Evolutionary conservation across 2,329 filamentous ascomycete species (phyloP), one percentile per base, ranked within the genome.

Genomic region (Karstenula rhodostoma): DNA sequence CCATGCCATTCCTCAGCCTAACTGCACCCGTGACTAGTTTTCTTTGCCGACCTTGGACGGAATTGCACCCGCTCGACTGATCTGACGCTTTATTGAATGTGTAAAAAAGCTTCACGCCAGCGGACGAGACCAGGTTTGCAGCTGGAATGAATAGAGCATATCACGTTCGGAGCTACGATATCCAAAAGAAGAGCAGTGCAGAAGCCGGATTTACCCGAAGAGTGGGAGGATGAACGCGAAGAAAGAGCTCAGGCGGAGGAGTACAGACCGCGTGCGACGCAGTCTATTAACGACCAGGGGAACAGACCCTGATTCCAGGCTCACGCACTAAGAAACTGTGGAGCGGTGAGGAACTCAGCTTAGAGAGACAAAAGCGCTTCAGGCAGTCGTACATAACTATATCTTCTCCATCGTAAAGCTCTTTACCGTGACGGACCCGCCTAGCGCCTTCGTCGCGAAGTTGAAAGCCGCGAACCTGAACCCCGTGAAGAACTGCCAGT

Each of bases 381-480:
- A 29, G 27, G 27, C 27, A 4, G 8, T 29, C 8, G 27, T 48
- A 29, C 46, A 15, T 13, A 29, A 17, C 46, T 29, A 29, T 29
- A 29, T 29, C 37, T 50, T 60, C 49, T 64, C 43, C 67, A 71
- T 66, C 22, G 50, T 56, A 52, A 73, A 73, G 25, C 59, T 62
- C 54, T 71, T 67, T 1, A 75, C 68, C 5, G 51, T 67, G 7
- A 78, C 65, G 50, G 67, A 56, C 0, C 77, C 78, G 4, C 77
- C 77, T 35, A 78, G 27, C 15, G 64, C 62, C 49, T 73, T 68
- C 0, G 77, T 79, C 6, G 77, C 77, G 58, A 73, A 76, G 47
- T 79, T 79, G 51, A 79, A 79, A 4, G 77, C 73, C 42, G 72
- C 78, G 61, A 72, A 79, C 9, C 77, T 63, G 61, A 77, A 80